These are phyloP conservation scores for Hippophae tibetana DNA, from an alignment of 306 rosid species.

Conservation along the genomic window DNA sequence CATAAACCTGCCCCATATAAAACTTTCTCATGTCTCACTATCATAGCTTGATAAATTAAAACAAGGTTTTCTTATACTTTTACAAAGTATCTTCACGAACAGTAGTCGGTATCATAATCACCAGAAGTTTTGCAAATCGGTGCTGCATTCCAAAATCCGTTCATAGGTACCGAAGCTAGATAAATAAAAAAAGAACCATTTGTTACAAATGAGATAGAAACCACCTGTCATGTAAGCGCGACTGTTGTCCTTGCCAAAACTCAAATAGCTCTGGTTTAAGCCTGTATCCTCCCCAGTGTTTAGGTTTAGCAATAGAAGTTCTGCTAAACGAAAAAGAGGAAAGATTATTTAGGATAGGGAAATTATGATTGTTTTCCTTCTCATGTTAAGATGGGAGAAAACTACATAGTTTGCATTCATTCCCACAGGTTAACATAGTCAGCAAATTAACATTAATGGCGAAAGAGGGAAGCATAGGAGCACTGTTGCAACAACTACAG, in stretches of 20 bases:
- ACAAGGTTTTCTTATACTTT: too few relatives aligned
- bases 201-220: conserved; percentile 48
- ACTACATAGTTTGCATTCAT: not conserved
- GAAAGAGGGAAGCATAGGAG: too few relatives aligned
- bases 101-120: too few relatives aligned
- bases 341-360: not conserved
- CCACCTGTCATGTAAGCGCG: conserved; percentile 99
- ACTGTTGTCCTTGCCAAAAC: conserved; percentile 95
- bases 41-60: too few relatives aligned
- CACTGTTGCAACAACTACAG: not conserved
- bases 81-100: too few relatives aligned
- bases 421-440: too few relatives aligned
- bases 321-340: conserved; percentile 37
- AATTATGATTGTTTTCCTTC: conserved; percentile 16
- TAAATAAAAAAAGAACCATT: conserved; percentile 26
- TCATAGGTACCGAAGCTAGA: conserved; percentile 7
- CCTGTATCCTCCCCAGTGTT: conserved; percentile 93
- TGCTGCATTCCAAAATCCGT: not conserved
- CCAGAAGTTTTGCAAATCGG: too few relatives aligned
- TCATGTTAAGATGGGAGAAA: not conserved
- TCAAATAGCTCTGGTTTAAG: conserved; percentile 75
- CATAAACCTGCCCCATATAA: too few relatives aligned
- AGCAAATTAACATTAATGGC: too few relatives aligned
- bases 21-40: too few relatives aligned
- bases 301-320: conserved; percentile 75